phyloP scores from a whole-genome alignment of 768 basidiomycete genomes.

The Rickenella mellea region DNA sequence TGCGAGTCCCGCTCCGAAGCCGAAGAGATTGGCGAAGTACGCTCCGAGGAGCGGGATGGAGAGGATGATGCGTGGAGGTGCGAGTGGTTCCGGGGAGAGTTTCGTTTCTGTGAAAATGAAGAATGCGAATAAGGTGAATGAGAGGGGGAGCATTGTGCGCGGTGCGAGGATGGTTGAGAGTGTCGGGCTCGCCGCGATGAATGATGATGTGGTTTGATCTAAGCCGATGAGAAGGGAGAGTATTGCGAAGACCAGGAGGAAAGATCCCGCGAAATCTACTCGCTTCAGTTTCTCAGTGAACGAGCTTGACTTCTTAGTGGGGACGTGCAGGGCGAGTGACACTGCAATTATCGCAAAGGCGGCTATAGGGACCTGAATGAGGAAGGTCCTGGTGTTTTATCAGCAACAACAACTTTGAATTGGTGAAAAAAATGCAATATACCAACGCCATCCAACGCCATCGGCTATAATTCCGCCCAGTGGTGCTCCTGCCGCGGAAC shows the following conservation, averaged over 20 bases:
- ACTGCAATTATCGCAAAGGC: conserved; percentile 45
- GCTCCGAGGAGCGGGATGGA: conserved; percentile 39
- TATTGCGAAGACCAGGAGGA: conserved; percentile 43
- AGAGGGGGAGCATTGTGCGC: conserved; percentile 22
- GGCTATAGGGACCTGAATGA: conserved; percentile 49
- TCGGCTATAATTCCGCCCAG: conserved; percentile 55
- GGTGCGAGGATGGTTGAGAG: not conserved
- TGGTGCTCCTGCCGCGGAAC: conserved; percentile 52
- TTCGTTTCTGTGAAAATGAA: conserved; percentile 26
- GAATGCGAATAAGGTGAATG: conserved; percentile 23
- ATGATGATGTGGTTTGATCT: conserved; percentile 26
- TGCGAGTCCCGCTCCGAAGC: conserved; percentile 32
- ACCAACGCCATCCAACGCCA: conserved; percentile 63
- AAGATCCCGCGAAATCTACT: conserved; percentile 54
- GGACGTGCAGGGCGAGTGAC: conserved; percentile 44
- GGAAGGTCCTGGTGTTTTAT: conserved; percentile 36
- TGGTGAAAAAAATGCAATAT: not conserved
- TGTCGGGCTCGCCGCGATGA: conserved; percentile 1
- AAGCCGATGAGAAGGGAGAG: conserved; percentile 49
- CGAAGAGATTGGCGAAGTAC: conserved; percentile 54
- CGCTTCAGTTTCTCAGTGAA: conserved; percentile 44
- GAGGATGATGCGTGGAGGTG: conserved; percentile 43
- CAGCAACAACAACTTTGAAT: not conserved
- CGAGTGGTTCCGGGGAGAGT: conserved; percentile 50
- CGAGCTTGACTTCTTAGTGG: conserved; percentile 24